Percentiles rank a stretch among this genome's conserved stretches.
Conservation (phyloP, 208 protist species). For the Crithidia brevicula region DNA sequence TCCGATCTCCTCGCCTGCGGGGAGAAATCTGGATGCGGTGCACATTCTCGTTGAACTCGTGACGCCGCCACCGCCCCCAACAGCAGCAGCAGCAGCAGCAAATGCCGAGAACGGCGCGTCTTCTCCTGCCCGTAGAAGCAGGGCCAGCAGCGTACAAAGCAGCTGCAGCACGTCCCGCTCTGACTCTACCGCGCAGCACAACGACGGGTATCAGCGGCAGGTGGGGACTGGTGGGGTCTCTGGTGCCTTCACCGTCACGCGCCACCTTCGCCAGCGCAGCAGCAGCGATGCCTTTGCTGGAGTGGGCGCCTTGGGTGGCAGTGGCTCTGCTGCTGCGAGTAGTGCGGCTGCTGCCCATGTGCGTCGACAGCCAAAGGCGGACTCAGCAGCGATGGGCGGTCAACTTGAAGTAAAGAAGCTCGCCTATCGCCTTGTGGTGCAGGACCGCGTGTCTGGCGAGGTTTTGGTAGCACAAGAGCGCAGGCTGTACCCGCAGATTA, state of each 20-base stretch:
- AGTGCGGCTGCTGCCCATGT: not conserved
- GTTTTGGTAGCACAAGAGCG: slow-evolving; percentile 26
- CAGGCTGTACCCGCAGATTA: slow-evolving; percentile 41
- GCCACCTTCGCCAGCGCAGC: slow-evolving; percentile 26
- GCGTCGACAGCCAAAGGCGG: not conserved
- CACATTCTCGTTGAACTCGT: slow-evolving; percentile 21
- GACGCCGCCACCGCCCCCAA: not conserved
- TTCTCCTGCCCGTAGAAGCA: not conserved
- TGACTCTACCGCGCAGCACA: slow-evolving; percentile 6
- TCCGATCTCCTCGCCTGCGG: not conserved
- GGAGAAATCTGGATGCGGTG: slow-evolving; percentile 17
- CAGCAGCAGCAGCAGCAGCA: not conserved
- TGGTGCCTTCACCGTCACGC: slow-evolving; percentile 37
- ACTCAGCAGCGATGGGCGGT: not conserved
- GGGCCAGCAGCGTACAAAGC: slow-evolving; percentile 12
- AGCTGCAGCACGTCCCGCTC: slow-evolving; percentile 14
- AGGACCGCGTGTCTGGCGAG: slow-evolving; percentile 8
- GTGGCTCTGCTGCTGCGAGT: too few species aligned
- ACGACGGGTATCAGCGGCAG: slow-evolving; percentile 24
- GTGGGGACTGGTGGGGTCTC: slow-evolving; percentile 16
- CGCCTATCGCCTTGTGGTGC: slow-evolving; percentile 18
- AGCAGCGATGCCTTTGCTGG: slow-evolving; percentile 9
- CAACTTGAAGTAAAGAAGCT: slow-evolving; percentile 45
- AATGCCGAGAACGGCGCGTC: not conserved
- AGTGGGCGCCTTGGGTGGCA: not conserved